These are phyloP conservation scores for Fusarium sp. DNA, from an alignment of 2,329 filamentous ascomycete genomes.

Conservation along the genomic window DNA sequence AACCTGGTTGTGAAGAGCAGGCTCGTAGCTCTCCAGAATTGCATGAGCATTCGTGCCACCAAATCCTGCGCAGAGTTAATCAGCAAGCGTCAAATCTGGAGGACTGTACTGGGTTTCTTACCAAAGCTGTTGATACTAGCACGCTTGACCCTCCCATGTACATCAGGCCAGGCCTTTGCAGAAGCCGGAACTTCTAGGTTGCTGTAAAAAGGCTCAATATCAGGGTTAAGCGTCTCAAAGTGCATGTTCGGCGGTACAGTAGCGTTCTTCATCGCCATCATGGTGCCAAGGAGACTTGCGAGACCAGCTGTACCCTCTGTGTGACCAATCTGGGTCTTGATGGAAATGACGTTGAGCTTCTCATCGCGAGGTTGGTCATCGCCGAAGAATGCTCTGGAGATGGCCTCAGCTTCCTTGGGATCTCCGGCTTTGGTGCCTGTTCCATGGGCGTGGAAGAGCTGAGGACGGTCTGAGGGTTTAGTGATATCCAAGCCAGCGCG, in stretches of 20 bases:
- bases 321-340: slow-evolving; percentile 21
- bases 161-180: neutral
- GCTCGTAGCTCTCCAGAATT: slow-evolving; percentile 6
- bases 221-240: neutral
- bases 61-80: neutral
- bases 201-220: neutral
- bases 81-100: too few species aligned
- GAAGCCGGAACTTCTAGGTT: neutral
- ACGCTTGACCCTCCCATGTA: neutral
- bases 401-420: slow-evolving; percentile 16
- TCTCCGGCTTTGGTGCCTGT: slow-evolving; percentile 23
- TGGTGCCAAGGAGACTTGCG: neutral
- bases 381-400: neutral
- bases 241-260: neutral
- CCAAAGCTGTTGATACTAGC: slow-evolving; percentile 8
- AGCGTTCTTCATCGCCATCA: neutral
- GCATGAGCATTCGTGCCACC: slow-evolving; percentile 23
- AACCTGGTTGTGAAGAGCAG: too few species aligned
- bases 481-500: neutral
- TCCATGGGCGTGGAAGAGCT: slow-evolving; percentile 18
- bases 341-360: neutral
- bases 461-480: neutral
- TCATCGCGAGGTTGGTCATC: neutral
- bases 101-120: fast-evolving
- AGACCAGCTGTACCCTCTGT: slow-evolving; percentile 9